Conservation (phyloP, 495 filamentous ascomycete genomes). For the Parmelia sp. region DNA sequence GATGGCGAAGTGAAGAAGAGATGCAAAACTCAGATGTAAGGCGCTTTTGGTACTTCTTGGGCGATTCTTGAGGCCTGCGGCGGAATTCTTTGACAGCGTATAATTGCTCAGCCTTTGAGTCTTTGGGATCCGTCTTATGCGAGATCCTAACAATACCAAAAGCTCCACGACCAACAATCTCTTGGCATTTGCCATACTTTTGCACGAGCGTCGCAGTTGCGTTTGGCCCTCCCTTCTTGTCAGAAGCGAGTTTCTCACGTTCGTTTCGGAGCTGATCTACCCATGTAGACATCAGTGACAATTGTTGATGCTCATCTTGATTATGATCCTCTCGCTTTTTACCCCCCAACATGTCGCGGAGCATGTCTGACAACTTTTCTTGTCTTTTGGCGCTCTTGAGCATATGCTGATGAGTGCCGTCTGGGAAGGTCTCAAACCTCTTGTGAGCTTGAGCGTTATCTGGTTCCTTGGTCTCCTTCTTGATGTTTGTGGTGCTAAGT, state of each 20-base stretch:
- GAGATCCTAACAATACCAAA: slow-evolving; percentile 97
- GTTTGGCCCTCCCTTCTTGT: slow-evolving; percentile 72
- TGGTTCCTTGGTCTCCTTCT: slow-evolving; percentile 42
- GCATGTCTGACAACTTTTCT: slow-evolving; percentile 90
- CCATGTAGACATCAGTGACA: slow-evolving; percentile 93
- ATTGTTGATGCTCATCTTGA: slow-evolving; percentile 65
- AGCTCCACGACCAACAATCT: slow-evolving; percentile 93
- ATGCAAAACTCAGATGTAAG: slow-evolving; percentile 99
- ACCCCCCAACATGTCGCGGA: slow-evolving; percentile 70
- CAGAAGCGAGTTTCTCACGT: slow-evolving; percentile 65
- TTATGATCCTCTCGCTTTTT: slow-evolving; percentile 66
- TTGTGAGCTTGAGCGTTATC: slow-evolving; percentile 34
- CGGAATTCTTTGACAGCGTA: slow-evolving; percentile 99
- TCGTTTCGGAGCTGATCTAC: slow-evolving; percentile 89
- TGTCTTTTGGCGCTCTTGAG: slow-evolving; percentile 83
- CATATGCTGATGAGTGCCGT: slow-evolving; percentile 77
- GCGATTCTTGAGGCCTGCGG: slow-evolving; percentile 83
- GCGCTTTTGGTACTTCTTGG: slow-evolving; percentile 96
- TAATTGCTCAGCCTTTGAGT: slow-evolving; percentile 76
- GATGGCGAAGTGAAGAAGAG: slow-evolving; percentile 90
- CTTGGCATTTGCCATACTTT: slow-evolving; percentile 98
- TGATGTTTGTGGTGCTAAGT: slow-evolving; percentile 36
- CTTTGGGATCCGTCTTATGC: slow-evolving; percentile 84
- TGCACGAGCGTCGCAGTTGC: slow-evolving; percentile 79
- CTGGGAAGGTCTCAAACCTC: slow-evolving; percentile 53